A percentile compares a stretch with the other conserved stretches of the same genome.
Conservation (phyloP, 495 filamentous ascomycete genomes). For the Astrothelium subdiscretum region DNA sequence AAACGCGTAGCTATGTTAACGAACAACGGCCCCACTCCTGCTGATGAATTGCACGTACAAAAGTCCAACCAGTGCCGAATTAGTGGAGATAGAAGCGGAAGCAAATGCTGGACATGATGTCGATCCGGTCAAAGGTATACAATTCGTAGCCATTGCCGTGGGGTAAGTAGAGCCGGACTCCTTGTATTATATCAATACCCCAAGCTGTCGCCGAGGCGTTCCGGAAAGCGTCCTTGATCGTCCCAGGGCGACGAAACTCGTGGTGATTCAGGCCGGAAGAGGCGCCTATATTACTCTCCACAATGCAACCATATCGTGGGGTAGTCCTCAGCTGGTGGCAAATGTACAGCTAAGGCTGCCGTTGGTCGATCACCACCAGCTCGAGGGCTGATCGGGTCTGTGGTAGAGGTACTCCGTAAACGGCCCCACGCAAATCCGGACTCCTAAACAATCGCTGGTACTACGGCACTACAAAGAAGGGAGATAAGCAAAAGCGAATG, state of each 20-base stretch:
- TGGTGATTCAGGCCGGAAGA: not conserved
- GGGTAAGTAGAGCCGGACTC: constrained; percentile 5
- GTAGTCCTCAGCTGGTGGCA: not conserved
- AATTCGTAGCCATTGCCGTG: constrained; percentile 33
- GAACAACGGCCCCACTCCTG: constrained; percentile 1
- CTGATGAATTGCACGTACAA: constrained; percentile 55
- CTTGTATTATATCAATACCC: not conserved
- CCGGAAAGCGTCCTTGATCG: not conserved
- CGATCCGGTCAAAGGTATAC: constrained; percentile 71
- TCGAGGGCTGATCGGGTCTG: not conserved
- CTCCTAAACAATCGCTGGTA: not conserved
- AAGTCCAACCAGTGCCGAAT: constrained; percentile 45
- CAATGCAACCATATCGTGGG: not conserved
- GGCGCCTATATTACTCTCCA: not conserved
- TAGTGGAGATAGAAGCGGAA: constrained; percentile 68
- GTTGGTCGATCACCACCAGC: not conserved
- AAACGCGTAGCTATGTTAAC: constrained; percentile 12
- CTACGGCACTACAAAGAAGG: not conserved
- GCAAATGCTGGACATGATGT: constrained; percentile 76
- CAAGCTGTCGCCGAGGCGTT: not conserved
- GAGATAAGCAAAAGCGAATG: not conserved
- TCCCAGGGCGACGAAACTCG: not conserved
- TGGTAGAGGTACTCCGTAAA: constrained; percentile 1
- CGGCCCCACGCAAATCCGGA: not conserved
- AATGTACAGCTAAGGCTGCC: not conserved